A percentile compares a stretch with the other conserved stretches of the same genome.
These are phyloP conservation scores for Ustilago shanxiensis DNA, from an alignment of 1,284 basidiomycete genomes.

Conservation along the genomic window DNA sequence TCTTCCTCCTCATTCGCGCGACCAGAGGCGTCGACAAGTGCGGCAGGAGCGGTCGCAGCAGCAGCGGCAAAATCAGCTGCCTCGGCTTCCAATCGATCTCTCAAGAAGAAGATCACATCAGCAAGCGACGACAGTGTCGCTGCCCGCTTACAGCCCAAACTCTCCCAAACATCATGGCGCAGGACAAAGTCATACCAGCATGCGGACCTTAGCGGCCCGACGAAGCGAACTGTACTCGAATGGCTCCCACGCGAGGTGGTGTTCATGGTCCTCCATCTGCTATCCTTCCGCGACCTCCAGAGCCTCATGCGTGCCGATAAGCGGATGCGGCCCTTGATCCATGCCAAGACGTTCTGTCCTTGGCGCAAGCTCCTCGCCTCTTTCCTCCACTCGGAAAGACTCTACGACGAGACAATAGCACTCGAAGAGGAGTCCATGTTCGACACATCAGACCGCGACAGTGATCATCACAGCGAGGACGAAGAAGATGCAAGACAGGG, in stretches of 20 bases:
- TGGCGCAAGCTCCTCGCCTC: slow-evolving; percentile 56
- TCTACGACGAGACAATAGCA: slow-evolving; percentile 43
- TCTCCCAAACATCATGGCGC: slow-evolving; percentile 40
- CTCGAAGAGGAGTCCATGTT: slow-evolving; percentile 38
- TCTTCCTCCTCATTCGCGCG: slow-evolving; percentile 20
- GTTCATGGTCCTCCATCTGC: slow-evolving; percentile 50
- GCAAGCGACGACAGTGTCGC: slow-evolving; percentile 43
- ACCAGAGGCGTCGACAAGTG: slow-evolving; percentile 20
- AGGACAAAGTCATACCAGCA: slow-evolving; percentile 47
- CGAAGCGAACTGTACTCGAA: slow-evolving; percentile 58
- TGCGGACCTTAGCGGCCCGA: slow-evolving; percentile 34
- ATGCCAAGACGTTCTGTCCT: slow-evolving; percentile 47
- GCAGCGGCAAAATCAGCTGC: neutral
- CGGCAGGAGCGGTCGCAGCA: neutral
- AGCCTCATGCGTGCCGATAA: slow-evolving; percentile 51
- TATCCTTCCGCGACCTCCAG: slow-evolving; percentile 52
- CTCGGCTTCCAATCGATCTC: slow-evolving; percentile 8
- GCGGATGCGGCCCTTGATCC: slow-evolving; percentile 51
- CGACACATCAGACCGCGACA: slow-evolving; percentile 12
- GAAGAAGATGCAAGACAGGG: neutral
- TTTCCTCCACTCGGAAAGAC: slow-evolving; percentile 31
- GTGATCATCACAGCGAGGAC: slow-evolving; percentile 9
- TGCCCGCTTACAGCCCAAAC: slow-evolving; percentile 43
- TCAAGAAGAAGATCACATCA: slow-evolving; percentile 34
- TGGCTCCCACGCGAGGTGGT: slow-evolving; percentile 60